Evolutionary conservation across 805 yeast genomes (phyloP).

Genomic region (Candida nitratophila): DNA sequence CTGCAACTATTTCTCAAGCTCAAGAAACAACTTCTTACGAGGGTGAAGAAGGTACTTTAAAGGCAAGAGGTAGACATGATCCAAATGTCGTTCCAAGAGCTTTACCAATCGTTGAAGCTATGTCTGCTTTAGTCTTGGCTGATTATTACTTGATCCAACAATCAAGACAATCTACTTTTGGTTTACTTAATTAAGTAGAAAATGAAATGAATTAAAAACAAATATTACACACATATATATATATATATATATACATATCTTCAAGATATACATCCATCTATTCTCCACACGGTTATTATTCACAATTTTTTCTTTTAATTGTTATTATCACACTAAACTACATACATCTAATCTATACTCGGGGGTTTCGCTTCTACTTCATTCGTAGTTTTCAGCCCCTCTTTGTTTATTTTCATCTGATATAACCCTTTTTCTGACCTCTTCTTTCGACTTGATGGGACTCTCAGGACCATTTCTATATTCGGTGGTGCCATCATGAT

Average conservation of each 20-base stretch:
- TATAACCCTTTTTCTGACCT: slow-evolving; percentile 17
- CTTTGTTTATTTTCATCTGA: slow-evolving; percentile 20
- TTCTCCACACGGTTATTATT: no score
- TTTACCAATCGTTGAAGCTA: slow-evolving; percentile 95
- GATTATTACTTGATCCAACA: slow-evolving; percentile 83
- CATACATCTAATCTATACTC: background rate
- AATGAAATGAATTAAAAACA: no score
- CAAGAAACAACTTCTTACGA: slow-evolving; percentile 86
- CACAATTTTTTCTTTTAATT: no score
- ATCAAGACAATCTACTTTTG: slow-evolving; percentile 59
- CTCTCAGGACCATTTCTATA: slow-evolving; percentile 2
- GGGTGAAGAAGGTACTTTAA: slow-evolving; percentile 80
- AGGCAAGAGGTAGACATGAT: slow-evolving; percentile 97
- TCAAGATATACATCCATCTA: no score
- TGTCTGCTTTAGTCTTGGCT: slow-evolving; percentile 92
- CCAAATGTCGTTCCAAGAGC: slow-evolving; percentile 99
- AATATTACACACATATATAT: no score
- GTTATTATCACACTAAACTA: background rate
- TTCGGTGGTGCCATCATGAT: background rate
- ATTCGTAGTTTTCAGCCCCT: slow-evolving; percentile 10
- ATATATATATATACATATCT: no score
- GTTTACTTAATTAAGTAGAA: slow-evolving; percentile 17
- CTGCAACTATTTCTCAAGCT: slow-evolving; percentile 93
- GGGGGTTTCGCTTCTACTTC: no score
- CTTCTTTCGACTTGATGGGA: slow-evolving; percentile 1